A percentile compares a stretch with the other conserved stretches of the same genome.
Evolutionary conservation across 495 filamentous ascomycete species (phyloP).

Genomic region (Stereocaulon alpinum): DNA sequence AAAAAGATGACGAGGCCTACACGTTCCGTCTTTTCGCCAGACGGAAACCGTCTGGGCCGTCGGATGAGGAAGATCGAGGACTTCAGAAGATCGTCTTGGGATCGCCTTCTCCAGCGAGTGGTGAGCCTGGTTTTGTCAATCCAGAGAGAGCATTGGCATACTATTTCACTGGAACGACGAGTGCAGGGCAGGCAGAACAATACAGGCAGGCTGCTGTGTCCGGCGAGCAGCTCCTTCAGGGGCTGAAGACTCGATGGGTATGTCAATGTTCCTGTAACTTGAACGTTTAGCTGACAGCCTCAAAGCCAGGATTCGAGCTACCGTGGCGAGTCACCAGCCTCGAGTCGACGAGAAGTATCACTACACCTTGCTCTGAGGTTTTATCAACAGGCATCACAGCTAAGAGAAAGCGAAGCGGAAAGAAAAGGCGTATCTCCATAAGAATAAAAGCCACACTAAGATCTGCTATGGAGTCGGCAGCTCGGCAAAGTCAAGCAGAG

Average conservation of each 20-base stretch:
- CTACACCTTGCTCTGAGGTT: background rate
- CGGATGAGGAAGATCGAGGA: background rate
- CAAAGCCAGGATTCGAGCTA: slow-evolving; percentile 11
- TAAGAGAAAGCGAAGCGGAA: slow-evolving; percentile 16
- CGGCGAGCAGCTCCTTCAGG: background rate
- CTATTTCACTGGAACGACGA: slow-evolving; percentile 10
- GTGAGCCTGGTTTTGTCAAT: slow-evolving; percentile 1
- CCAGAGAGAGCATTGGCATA: slow-evolving; percentile 3
- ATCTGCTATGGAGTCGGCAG: background rate
- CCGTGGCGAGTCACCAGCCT: slow-evolving; percentile 16
- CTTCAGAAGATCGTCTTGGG: slow-evolving; percentile 10
- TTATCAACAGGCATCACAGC: slow-evolving; percentile 13
- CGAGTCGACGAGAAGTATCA: background rate
- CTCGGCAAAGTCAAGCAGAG: background rate
- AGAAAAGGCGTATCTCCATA: slow-evolving; percentile 20
- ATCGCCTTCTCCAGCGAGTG: slow-evolving; percentile 9
- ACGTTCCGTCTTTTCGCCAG: slow-evolving; percentile 13
- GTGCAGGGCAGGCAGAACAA: slow-evolving; percentile 3
- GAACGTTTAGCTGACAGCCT: background rate
- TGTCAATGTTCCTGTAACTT: background rate
- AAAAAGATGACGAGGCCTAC: background rate
- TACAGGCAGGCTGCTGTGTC: slow-evolving; percentile 13
- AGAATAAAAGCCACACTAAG: background rate
- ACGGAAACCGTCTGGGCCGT: background rate
- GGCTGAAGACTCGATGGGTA: slow-evolving; percentile 15